Percentiles rank a stretch among this genome's conserved stretches.
Conservation (phyloP, 2,329 filamentous ascomycete genomes). For the Claviceps cyperi region DNA sequence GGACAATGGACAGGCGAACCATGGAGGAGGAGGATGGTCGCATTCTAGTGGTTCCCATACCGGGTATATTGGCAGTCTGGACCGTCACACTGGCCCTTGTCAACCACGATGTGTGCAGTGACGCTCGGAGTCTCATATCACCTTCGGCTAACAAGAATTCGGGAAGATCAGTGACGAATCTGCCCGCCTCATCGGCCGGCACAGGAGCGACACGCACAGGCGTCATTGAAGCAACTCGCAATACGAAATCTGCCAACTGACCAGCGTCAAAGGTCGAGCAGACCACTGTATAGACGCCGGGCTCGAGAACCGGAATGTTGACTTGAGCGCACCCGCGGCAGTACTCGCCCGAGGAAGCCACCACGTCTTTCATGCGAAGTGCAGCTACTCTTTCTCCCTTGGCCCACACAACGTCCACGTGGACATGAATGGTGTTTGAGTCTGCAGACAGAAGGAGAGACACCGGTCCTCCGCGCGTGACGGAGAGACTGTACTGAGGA, state of each 20-base stretch:
- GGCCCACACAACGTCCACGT: constrained; percentile 74
- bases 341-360: constrained; percentile 79
- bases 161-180: constrained; percentile 46
- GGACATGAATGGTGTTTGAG: constrained; percentile 55
- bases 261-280: constrained; percentile 81
- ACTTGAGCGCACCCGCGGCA: constrained; percentile 63
- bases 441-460: constrained; percentile 60
- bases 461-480: constrained; percentile 44
- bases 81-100: constrained; percentile 35
- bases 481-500: constrained; percentile 63
- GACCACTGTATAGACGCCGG: constrained; percentile 73
- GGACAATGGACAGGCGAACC: constrained; percentile 58
- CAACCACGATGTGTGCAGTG: constrained; percentile 31
- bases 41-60: constrained; percentile 8
- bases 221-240: constrained; percentile 55
- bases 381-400: constrained; percentile 55
- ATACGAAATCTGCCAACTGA: constrained; percentile 57
- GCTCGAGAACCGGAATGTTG: constrained; percentile 43
- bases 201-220: constrained; percentile 45
- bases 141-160: constrained; percentile 36
- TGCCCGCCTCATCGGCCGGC: constrained; percentile 60
- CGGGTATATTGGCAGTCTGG: constrained; percentile 16
- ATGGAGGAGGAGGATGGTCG: constrained; percentile 31
- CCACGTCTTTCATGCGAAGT: constrained; percentile 61
- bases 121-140: constrained; percentile 25